phyloP scores from a whole-genome alignment of 2,329 filamentous ascomycete genomes.

The Trichophyton benhamiae region DNA sequence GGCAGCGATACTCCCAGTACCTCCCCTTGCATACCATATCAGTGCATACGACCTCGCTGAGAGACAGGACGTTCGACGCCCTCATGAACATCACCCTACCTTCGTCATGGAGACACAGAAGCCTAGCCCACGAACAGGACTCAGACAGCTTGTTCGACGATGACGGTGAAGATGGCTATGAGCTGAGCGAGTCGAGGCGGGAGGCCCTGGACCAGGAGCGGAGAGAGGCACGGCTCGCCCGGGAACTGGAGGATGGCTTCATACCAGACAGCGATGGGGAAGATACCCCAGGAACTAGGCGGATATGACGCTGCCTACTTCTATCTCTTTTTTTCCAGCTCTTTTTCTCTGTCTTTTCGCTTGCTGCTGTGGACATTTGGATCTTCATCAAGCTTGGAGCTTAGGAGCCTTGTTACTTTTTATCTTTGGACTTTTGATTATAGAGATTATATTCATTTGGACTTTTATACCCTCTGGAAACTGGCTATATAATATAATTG shows the following conservation, averaged over 20 bases:
- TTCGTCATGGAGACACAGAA: conserved; percentile 37
- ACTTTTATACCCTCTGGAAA: not conserved
- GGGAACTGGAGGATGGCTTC: conserved; percentile 68
- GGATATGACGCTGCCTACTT: not conserved
- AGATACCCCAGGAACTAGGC: not conserved
- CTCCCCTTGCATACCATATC: conserved; percentile 50
- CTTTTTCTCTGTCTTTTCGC: no score
- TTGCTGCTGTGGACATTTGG: not conserved
- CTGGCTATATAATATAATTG: not conserved
- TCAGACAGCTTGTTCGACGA: conserved; percentile 52
- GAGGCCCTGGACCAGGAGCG: conserved; percentile 34
- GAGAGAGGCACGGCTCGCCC: conserved; percentile 50
- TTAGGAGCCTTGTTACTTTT: not conserved
- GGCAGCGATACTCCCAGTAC: conserved; percentile 60
- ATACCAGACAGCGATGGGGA: conserved; percentile 57
- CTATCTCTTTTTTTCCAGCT: not conserved
- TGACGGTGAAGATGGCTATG: conserved; percentile 43
- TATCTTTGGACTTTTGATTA: not conserved
- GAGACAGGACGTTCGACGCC: conserved; percentile 29
- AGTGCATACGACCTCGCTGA: conserved; percentile 44
- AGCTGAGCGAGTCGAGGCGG: conserved; percentile 40
- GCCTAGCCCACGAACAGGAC: conserved; percentile 29
- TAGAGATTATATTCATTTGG: not conserved
- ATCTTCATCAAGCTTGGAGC: not conserved
- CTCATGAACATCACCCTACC: conserved; percentile 35